Evolutionary conservation across 2,329 filamentous ascomycete genomes (phyloP), one percentile per base, ranked within the genome.

Genomic region (Diplodia scrobiculata): DNA sequence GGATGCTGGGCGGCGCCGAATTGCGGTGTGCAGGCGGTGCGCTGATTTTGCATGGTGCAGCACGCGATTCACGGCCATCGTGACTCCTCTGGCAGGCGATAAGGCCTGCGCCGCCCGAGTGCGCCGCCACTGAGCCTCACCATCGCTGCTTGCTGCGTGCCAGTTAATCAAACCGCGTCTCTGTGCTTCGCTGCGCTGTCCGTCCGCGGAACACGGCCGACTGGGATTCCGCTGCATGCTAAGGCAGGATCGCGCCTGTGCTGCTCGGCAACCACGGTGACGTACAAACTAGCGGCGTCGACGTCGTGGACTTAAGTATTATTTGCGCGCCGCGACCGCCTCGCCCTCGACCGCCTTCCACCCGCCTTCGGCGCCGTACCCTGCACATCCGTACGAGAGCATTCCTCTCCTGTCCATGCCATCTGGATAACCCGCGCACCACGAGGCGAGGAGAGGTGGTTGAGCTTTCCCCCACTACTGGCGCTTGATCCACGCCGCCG

Each of bases 401-500:
- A 34, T 21, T 54, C 62, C 45, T 51, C 62, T 55, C 41, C 62
- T 34, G 45, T 54, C 38, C 51, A 65, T 54, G 45, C 36, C 32
- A 19, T 52, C 34, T 27, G 60, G 19, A 53, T 63, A 60, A 38
- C 41, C 13, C 27, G 38, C 55, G 25, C 21, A 47, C 27, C 25
- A 47, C 27, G 32, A 55, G 62, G 62, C 50, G 55, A 47, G 55
- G 41, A 32, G 55, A n/a, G 55, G 55, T 60, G 55, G 55, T 48
- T 34, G 55, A 60, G 38, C 14, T 34, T 34, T 65, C 25, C 62
- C 62, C 62, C 62, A 55, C 48, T 25, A 65, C 52, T 55, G 62
- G 51, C 50, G 62, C 51, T 53, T 36, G 29, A 36, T 41, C 62
- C 55, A 36, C 21, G 21, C 47, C 71, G 79, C 51, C 75, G 80